phyloP scores from a whole-genome alignment of 2,329 filamentous ascomycete species.

The Exophiala oligosperma region DNA sequence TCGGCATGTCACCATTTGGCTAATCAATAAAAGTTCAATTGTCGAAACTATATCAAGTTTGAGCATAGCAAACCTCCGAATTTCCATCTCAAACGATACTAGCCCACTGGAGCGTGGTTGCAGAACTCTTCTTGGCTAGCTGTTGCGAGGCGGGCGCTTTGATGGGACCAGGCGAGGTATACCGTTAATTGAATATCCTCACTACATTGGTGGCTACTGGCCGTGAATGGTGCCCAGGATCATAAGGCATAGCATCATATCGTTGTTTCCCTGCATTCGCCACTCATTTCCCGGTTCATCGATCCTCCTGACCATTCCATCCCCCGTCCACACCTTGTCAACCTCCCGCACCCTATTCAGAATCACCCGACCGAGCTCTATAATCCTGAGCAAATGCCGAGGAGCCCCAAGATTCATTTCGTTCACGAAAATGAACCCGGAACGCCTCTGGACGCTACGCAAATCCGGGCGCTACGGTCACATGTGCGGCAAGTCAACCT shows the following conservation, averaged over 20 bases:
- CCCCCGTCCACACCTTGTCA: neutral
- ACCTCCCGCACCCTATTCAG: neutral
- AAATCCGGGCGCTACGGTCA: constrained; percentile 14
- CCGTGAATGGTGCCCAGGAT: neutral
- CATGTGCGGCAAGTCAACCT: constrained; percentile 16
- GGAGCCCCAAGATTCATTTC: constrained; percentile 13
- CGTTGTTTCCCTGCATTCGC: neutral
- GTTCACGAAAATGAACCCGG: constrained; percentile 15
- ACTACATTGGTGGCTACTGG: neutral
- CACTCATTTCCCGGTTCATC: neutral
- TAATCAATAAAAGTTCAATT: too few species aligned
- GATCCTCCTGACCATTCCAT: neutral
- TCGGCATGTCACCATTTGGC: too few species aligned
- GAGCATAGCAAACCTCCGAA: too few species aligned
- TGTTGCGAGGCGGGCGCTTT: too few species aligned
- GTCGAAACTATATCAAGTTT: too few species aligned
- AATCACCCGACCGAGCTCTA: neutral
- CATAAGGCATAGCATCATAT: neutral
- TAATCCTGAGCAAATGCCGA: neutral
- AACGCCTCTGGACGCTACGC: constrained; percentile 8
- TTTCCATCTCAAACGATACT: too few species aligned
- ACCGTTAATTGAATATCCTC: too few species aligned
- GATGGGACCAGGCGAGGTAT: too few species aligned
- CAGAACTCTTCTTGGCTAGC: too few species aligned
- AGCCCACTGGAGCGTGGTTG: too few species aligned